phyloP scores from a whole-genome alignment of 495 filamentous ascomycete genomes.

The Aspergillus avenaceus region DNA sequence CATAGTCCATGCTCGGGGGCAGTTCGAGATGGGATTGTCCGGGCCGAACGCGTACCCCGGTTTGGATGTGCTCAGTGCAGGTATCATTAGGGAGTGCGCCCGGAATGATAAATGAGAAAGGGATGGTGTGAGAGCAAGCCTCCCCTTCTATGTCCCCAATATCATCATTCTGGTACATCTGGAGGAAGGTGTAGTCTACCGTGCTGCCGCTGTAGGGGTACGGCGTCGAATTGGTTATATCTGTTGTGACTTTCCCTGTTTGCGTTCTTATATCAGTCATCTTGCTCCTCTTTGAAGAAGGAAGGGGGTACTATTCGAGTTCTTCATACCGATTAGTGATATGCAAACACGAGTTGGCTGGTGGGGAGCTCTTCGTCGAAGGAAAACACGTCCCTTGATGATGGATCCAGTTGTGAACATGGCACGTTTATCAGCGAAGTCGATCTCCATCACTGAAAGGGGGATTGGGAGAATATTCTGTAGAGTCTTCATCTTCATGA shows the following conservation, averaged over 20 bases:
- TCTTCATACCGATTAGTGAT: neutral
- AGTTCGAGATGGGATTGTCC: neutral
- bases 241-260: neutral
- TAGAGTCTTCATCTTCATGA: neutral
- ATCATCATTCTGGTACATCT: neutral
- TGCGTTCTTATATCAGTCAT: neutral
- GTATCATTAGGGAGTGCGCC: neutral
- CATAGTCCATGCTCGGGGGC: neutral
- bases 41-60: neutral
- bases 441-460: neutral
- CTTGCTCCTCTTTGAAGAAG: neutral
- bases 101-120: neutral
- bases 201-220: neutral
- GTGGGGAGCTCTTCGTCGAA: neutral
- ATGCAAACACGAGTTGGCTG: neutral
- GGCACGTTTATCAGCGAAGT: neutral
- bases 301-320: neutral
- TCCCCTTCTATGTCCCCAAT: too few relatives aligned
- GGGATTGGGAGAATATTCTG: neutral
- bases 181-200: neutral
- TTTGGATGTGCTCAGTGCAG: neutral
- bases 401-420: neutral
- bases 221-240: neutral
- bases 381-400: neutral
- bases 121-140: too few relatives aligned